These are phyloP conservation scores for Kalmanozyma brasiliensis DNA, from an alignment of 1,284 basidiomycete species.

Conservation along the genomic window DNA sequence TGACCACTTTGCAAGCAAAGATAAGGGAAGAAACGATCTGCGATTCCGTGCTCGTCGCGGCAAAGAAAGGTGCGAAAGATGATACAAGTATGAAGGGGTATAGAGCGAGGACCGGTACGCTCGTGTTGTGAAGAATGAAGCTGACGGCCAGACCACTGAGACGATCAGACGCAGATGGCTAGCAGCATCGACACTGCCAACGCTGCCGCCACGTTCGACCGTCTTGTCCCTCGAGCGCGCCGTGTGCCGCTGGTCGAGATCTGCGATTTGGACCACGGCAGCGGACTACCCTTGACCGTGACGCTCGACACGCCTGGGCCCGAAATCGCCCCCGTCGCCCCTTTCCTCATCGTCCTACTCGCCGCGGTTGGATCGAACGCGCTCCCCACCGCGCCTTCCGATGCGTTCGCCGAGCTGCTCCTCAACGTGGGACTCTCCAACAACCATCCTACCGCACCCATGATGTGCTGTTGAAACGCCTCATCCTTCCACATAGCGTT, in stretches of 20 bases:
- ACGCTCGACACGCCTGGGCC: conserved; percentile 13
- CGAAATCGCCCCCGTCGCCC: background rate
- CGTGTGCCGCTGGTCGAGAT: conserved; percentile 17
- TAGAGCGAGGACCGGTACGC: conserved; percentile 22
- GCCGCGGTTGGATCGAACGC: conserved; percentile 16
- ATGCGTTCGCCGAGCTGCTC: conserved; percentile 21
- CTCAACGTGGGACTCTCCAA: conserved; percentile 45
- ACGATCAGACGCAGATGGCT: background rate
- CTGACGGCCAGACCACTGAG: background rate
- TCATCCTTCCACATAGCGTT: conserved; percentile 50
- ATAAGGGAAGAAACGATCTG: too few species aligned
- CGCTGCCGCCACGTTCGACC: background rate
- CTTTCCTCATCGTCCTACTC: background rate
- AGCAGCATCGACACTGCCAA: conserved; percentile 3
- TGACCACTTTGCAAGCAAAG: too few species aligned
- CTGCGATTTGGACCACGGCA: conserved; percentile 37
- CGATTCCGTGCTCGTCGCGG: too few species aligned
- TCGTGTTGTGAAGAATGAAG: conserved; percentile 2
- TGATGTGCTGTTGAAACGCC: conserved; percentile 48
- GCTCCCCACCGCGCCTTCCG: conserved; percentile 23
- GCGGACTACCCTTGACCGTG: conserved; percentile 27
- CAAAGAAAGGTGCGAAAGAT: too few species aligned
- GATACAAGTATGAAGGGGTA: too few species aligned
- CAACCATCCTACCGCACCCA: conserved; percentile 55
- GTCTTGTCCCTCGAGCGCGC: too few species aligned